Conservation (phyloP, 192 early-diverging fungal genomes). For the Phycomyces nitens region DNA sequence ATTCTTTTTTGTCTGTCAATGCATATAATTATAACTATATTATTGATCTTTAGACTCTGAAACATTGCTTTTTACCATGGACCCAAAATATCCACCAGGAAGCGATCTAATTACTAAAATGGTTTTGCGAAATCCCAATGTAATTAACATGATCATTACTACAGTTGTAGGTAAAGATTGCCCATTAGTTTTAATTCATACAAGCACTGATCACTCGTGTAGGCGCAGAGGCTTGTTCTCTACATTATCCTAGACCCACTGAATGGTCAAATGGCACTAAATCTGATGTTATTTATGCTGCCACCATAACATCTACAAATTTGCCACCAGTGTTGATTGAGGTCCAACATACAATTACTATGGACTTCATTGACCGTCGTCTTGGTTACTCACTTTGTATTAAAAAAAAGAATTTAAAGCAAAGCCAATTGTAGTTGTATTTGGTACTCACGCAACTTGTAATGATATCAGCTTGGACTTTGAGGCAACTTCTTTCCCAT, state of each 20-base stretch:
- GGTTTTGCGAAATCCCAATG: slow-evolving; percentile 2
- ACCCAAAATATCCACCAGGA: slow-evolving; percentile 12
- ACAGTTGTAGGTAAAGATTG: slow-evolving; percentile 6
- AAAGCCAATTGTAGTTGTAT: slow-evolving; percentile 6
- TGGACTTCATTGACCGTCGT: slow-evolving; percentile 6
- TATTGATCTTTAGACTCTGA: neutral
- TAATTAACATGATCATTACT: slow-evolving; percentile 4
- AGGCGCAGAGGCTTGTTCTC: neutral
- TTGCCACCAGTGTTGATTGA: slow-evolving; percentile 5
- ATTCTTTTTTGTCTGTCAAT: too few species aligned
- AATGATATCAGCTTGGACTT: too few species aligned
- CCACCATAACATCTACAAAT: neutral
- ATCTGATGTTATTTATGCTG: slow-evolving; percentile 8
- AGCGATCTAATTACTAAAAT: slow-evolving; percentile 1
- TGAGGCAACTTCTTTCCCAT: neutral
- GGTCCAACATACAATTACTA: slow-evolving; percentile 13
- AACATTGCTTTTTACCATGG: slow-evolving; percentile 7
- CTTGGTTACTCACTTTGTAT: neutral
- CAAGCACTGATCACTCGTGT: slow-evolving; percentile 8
- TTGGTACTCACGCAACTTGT: neutral
- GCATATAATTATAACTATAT: too few species aligned
- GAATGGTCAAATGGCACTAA: slow-evolving; percentile 9
- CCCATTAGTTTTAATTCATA: slow-evolving; percentile 8
- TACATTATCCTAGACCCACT: slow-evolving; percentile 2
- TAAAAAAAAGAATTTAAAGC: slow-evolving; percentile 9